These are phyloP conservation scores for Debaryomyces udenii DNA, from an alignment of 1,139 yeast species.

Conservation along the genomic window DNA sequence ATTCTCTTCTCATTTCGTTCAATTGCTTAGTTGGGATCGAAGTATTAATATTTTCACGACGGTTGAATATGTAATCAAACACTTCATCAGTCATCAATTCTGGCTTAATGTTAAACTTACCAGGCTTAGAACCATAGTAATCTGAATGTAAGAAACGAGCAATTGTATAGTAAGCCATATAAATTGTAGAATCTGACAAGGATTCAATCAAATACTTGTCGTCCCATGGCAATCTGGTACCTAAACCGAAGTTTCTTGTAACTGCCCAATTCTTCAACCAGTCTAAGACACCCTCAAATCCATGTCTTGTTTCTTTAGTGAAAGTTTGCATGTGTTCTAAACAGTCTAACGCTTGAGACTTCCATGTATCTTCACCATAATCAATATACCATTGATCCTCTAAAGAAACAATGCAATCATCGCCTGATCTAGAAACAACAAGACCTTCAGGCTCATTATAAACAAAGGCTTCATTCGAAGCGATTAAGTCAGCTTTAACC, in stretches of 20 bases:
- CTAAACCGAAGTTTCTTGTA: constrained; percentile 94
- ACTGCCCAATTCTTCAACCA: constrained; percentile 99
- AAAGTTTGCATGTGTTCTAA: constrained; percentile 77
- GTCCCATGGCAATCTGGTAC: constrained; percentile 98
- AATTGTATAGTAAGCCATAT: constrained; percentile 95
- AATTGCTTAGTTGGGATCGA: constrained; percentile 71
- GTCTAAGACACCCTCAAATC: constrained; percentile 90
- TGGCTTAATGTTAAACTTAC: constrained; percentile 73
- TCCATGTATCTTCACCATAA: constrained; percentile 96
- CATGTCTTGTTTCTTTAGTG: constrained; percentile 83
- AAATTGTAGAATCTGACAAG: constrained; percentile 91
- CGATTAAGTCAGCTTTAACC: constrained; percentile 81
- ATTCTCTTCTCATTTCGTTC: constrained; percentile 82
- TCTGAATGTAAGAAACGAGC: constrained; percentile 85
- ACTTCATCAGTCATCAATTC: constrained; percentile 93
- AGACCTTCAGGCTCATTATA: constrained; percentile 93
- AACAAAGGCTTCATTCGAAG: constrained; percentile 77
- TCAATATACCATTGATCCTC: constrained; percentile 99
- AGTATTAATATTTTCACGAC: constrained; percentile 60
- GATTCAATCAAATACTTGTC: constrained; percentile 91
- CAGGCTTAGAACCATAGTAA: constrained; percentile 76
- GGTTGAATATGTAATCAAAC: constrained; percentile 86
- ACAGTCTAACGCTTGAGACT: constrained; percentile 80
- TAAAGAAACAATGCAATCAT: constrained; percentile 91
- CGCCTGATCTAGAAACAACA: constrained; percentile 95